Conservation (phyloP, 441 rosid species). For the Gossypium davidsonii region DNA sequence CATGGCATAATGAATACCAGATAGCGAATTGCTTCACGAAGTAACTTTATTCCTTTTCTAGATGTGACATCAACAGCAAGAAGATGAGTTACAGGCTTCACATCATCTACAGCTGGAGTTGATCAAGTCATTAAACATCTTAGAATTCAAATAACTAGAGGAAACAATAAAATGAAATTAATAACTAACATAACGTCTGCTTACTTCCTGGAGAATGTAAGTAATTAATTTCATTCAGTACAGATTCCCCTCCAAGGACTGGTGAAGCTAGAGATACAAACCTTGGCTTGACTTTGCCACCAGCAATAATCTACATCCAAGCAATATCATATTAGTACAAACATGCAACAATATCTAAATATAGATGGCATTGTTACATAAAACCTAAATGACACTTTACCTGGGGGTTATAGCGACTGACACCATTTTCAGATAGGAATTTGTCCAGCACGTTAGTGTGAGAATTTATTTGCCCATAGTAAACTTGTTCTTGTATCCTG, state of each 20-base stretch:
- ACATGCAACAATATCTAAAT: not conserved
- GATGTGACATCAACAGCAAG: constrained; percentile 71
- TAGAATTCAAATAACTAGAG: constrained; percentile 21
- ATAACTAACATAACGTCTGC: constrained; percentile 22
- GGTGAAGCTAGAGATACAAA: constrained; percentile 64
- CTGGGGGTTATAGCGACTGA: constrained; percentile 94
- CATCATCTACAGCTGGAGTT: constrained; percentile 66
- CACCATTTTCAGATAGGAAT: constrained; percentile 75
- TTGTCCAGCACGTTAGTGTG: constrained; percentile 84
- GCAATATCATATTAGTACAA: constrained; percentile 15
- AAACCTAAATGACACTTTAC: constrained; percentile 31
- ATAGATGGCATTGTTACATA: constrained; percentile 4
- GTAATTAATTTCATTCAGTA: constrained; percentile 63
- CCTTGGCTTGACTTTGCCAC: constrained; percentile 63
- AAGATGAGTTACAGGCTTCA: constrained; percentile 97
- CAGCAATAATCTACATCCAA: constrained; percentile 57
- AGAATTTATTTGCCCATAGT: constrained; percentile 82
- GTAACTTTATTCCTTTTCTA: constrained; percentile 71
- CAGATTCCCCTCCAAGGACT: constrained; percentile 49
- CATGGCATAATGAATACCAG: constrained; percentile 48
- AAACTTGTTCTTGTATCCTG: constrained; percentile 96
- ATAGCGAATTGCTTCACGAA: constrained; percentile 79
- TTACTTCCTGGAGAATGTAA: constrained; percentile 91
- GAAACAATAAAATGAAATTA: constrained; percentile 10
- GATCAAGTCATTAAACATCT: constrained; percentile 21